phyloP scores from a whole-genome alignment of 129 eudicot species.

The Solidago caesia region DNA sequence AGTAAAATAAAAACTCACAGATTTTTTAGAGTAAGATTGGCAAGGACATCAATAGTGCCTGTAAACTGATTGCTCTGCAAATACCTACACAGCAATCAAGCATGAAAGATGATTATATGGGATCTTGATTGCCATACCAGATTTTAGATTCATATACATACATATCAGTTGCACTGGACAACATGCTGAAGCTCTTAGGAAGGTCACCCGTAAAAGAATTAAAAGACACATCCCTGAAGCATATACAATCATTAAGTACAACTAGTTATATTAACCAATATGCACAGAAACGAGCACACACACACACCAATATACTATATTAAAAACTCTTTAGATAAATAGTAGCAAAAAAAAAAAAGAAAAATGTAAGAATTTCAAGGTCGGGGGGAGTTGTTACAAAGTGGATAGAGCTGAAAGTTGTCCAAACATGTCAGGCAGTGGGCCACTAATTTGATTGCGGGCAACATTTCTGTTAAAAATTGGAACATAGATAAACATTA shows the following conservation, averaged over 20 bases:
- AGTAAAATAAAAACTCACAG: slow-evolving; percentile 43
- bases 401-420: slow-evolving; percentile 43
- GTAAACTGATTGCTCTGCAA: slow-evolving; percentile 60
- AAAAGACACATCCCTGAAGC: slow-evolving; percentile 64
- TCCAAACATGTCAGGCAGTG: slow-evolving; percentile 59
- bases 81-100: slow-evolving; percentile 38
- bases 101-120: slow-evolving; percentile 19
- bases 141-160: slow-evolving; percentile 34
- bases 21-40: slow-evolving; percentile 53
- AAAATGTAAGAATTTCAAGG: neutral
- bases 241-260: neutral
- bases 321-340: slow-evolving; percentile 8
- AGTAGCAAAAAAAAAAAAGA: neutral
- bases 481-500: neutral
- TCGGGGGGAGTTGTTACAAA: slow-evolving; percentile 41
- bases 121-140: slow-evolving; percentile 1
- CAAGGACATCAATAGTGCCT: slow-evolving; percentile 59
- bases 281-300: neutral
- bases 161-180: slow-evolving; percentile 49
- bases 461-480: slow-evolving; percentile 44
- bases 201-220: slow-evolving; percentile 52
- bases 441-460: slow-evolving; percentile 55
- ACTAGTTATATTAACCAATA: neutral
- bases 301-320: neutral
- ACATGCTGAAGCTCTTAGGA: slow-evolving; percentile 52